Percentiles rank a stretch among this genome's conserved stretches.
These are phyloP conservation scores for Suillus decipiens DNA, from an alignment of 768 basidiomycete genomes.

Conservation along the genomic window DNA sequence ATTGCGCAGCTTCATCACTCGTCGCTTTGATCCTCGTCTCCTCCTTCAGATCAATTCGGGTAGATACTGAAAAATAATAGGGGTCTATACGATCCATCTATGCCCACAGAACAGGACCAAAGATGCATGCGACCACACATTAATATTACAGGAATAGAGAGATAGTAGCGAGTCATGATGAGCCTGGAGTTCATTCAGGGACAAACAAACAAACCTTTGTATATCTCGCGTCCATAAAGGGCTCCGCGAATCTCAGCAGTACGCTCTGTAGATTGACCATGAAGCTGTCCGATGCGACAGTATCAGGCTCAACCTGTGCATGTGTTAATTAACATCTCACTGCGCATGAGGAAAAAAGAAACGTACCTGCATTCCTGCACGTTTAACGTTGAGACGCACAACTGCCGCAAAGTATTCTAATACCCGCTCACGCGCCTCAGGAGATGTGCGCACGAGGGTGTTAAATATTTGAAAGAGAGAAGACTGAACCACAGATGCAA, in stretches of 20 bases:
- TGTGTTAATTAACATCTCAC: background rate
- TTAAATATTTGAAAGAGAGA: conserved; percentile 90
- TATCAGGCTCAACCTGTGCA: conserved; percentile 73
- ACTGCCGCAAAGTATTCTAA: conserved; percentile 79
- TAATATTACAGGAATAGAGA: background rate
- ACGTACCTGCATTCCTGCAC: conserved; percentile 86
- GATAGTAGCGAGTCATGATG: background rate
- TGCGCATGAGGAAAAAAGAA: background rate
- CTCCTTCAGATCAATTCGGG: conserved; percentile 75
- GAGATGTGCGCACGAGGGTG: conserved; percentile 79
- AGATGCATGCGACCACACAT: background rate
- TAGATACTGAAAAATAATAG: conserved; percentile 72
- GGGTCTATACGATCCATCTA: conserved; percentile 93
- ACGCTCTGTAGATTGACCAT: conserved; percentile 90
- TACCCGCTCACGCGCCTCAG: conserved; percentile 78
- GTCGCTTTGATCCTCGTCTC: conserved; percentile 95
- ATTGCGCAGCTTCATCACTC: conserved; percentile 78
- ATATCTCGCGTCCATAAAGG: conserved; percentile 91
- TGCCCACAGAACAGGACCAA: background rate
- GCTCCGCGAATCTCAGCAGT: conserved; percentile 84
- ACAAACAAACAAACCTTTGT: conserved; percentile 60
- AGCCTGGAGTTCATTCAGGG: conserved; percentile 10
- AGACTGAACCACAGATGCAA: conserved; percentile 30
- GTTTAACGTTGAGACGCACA: conserved; percentile 74
- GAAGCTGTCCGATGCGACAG: conserved; percentile 89